Evolutionary conservation across 2,329 filamentous ascomycete genomes (phyloP).

Genomic region (Epichloe bromicola): DNA sequence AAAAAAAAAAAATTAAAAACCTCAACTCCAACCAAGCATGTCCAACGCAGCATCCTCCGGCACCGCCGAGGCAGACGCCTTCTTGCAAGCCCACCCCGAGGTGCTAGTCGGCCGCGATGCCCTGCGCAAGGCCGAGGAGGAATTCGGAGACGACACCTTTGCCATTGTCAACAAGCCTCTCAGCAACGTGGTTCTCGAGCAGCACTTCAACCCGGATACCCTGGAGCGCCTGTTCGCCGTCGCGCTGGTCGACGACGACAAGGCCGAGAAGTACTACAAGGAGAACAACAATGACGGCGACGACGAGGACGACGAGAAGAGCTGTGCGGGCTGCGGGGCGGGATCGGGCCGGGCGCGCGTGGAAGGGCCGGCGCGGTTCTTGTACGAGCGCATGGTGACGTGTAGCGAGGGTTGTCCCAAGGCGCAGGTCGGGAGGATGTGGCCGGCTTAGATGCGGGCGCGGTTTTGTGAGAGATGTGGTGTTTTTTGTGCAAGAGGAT

Average conservation of each 20-base stretch:
- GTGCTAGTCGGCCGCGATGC: conserved; percentile 8
- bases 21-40: neutral
- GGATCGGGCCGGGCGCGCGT: neutral
- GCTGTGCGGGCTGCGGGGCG: conserved; percentile 3
- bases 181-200: conserved; percentile 6
- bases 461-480: neutral
- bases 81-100: conserved; percentile 7
- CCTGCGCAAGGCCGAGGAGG: conserved; percentile 3
- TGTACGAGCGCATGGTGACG: conserved; percentile 3
- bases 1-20: no score
- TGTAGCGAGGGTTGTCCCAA: conserved; percentile 1
- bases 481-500: no score
- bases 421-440: conserved; percentile 3
- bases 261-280: conserved; percentile 5
- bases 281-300: conserved; percentile 3
- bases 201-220: conserved; percentile 8
- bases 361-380: conserved; percentile 1
- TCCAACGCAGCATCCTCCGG: neutral
- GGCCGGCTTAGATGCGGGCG: conserved; percentile 2
- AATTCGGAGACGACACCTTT: conserved; percentile 7
- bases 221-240: conserved; percentile 7
- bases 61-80: conserved; percentile 1
- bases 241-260: conserved; percentile 6
- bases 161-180: conserved; percentile 8
- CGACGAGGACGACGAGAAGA: neutral